Evolutionary conservation across 257 asterid species (phyloP), one percentile per base, ranked within the genome.

Genomic region (Solanum gracilifrons): DNA sequence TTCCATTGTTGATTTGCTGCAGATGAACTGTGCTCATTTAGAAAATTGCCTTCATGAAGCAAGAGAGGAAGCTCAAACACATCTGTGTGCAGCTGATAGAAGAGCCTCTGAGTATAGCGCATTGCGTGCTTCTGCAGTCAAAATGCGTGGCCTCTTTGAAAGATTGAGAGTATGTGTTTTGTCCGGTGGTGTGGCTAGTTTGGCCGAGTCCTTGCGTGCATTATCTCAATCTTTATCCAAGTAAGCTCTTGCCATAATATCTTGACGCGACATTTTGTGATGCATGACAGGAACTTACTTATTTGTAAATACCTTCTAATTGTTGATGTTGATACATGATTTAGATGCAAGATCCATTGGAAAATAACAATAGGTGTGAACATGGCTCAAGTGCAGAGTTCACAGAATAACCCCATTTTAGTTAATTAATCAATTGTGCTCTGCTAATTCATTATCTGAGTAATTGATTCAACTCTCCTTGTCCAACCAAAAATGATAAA

Each of bases 41-140:
- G 98, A 96, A 95, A 96, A 95, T 84, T 96, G 98, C 88, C 93
- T 96, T 82, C 99, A 96, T 48, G 98, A 96, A 90, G 98, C 99
- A 48, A 95, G 98, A 90, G 94, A 96, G 89, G 98, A 96, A 93
- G 98, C 99, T 55, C 98, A 96, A 90, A 95, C 99, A 88, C 94
- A 96, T 93, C 98, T 94, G 25, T 95, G 98, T 88, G 96, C 98
- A 25, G 98, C 99, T 69, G 98, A 95, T 86, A 95, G 98, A 58
- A 92, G 96, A 92, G 98, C 98, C 90, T 93, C 98, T 15, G 94
- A 95, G 92, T 95, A 96, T 87, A 94, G 91, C 33, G 94, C 98
- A 85, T 88, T 96, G 89, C 98, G 99, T 89, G 90, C 93, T 89
- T 96, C 99, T 90, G 98, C 99, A 37, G 96, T 96, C 87, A 96